Evolutionary conservation across 1,284 basidiomycete genomes (phyloP), one percentile per base, ranked within the genome.

Genomic region (Stygiomarasmius scandens): DNA sequence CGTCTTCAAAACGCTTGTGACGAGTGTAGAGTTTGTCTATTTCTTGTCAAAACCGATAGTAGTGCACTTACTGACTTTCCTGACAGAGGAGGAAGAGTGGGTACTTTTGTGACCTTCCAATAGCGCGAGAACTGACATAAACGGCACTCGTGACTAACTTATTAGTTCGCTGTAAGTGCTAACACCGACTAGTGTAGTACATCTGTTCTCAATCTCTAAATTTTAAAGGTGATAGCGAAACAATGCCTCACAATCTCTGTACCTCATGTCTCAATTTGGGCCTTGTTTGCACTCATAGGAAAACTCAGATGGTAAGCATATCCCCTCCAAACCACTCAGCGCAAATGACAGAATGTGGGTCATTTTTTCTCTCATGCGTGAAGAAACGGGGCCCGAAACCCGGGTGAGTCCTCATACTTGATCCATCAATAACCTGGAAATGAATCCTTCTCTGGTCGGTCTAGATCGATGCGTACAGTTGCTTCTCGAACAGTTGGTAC

Each of bases 191-290:
- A n/a, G n/a, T n/a, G n/a, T n/a, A n/a, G n/a, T n/a, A n/a, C n/a
- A n/a, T n/a, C n/a, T n/a, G n/a, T n/a, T n/a, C n/a, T n/a, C n/a
- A n/a, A n/a, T n/a, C n/a, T n/a, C n/a, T n/a, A n/a, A n/a, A n/a
- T n/a, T n/a, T n/a, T n/a, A 47, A 6, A 47, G 45, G 51, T 20
- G 51, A 53, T 53, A 44, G 51, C 41, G 51, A 25, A 20, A 53
- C 23, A 20, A 27, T 23, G 19, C 38, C n/a, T 10, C 12, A 29
- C 11, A 53, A 53, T 24, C 14, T 32, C 3, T 53, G 51, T 29
- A 24, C 22, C n/a, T 14, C 11, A 3, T 53, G 51, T 25, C 4
- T 44, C 6, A 2, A 10, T 14, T 20, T 44, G 23, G 41, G 20
- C 5, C 16, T 45, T 45, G 4, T 22, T 20, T 53, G 51, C n/a